phyloP scores from a whole-genome alignment of 164 flowering plant genomes.

The Nelumbo lutea region DNA sequence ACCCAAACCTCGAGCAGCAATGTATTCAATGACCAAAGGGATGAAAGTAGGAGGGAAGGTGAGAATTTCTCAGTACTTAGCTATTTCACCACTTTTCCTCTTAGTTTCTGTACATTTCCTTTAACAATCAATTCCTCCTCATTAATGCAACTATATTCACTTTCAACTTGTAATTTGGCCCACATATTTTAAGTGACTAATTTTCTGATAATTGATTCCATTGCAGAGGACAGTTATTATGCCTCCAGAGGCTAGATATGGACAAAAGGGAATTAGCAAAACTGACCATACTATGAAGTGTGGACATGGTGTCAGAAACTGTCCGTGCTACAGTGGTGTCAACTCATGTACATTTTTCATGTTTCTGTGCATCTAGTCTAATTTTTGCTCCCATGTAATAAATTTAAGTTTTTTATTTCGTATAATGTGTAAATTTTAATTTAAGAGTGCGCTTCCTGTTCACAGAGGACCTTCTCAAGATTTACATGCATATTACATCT shows the following conservation, averaged over 20 bases:
- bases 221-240: conserved; percentile 86
- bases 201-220: conserved; percentile 7
- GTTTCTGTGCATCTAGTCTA: no score
- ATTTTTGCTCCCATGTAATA: no score
- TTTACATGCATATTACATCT: not conserved
- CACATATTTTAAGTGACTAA: not conserved
- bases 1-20: conserved; percentile 89
- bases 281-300: no score
- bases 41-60: conserved; percentile 97
- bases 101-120: not conserved
- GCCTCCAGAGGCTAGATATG: conserved; percentile 91
- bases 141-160: not conserved
- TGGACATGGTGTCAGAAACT: no score
- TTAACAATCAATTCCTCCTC: not conserved
- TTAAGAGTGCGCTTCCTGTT: no score
- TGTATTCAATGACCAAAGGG: conserved; percentile 77
- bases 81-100: not conserved
- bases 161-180: not conserved
- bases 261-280: conserved; percentile 82
- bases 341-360: no score
- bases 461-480: not conserved
- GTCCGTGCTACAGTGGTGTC: no score
- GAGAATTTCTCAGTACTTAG: not conserved
- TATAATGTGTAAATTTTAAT: no score
- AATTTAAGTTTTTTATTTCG: no score